Conservation (phyloP, 73 alveolate species). For the Paramecium sonneborni region DNA sequence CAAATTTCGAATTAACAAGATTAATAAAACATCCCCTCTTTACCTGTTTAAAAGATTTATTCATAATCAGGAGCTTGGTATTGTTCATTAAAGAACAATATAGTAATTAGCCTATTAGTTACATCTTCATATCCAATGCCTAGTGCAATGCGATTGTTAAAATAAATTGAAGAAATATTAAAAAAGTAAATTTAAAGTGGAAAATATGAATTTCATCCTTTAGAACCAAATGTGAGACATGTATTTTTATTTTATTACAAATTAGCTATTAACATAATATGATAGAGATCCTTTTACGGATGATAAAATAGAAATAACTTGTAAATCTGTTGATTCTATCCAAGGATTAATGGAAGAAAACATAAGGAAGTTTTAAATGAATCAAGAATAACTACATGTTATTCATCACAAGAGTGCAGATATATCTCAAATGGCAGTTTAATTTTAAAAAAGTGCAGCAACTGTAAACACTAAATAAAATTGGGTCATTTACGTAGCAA, state of each 20-base stretch:
- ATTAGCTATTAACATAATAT: background rate
- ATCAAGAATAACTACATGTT: conserved; percentile 4
- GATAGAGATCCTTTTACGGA: conserved; percentile 41
- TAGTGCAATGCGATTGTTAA: conserved; percentile 40
- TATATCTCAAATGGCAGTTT: conserved; percentile 5
- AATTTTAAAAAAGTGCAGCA: conserved; percentile 31
- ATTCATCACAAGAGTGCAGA: conserved; percentile 54
- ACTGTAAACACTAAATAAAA: background rate
- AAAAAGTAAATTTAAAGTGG: conserved; percentile 17
- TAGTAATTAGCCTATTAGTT: background rate
- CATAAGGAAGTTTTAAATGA: background rate
- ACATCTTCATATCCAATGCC: conserved; percentile 30
- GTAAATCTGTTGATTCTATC: conserved; percentile 45
- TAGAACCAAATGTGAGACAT: conserved; percentile 22
- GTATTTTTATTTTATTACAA: background rate
- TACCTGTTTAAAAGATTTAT: conserved; percentile 19
- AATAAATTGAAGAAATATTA: conserved; percentile 39
- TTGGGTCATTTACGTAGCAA: background rate
- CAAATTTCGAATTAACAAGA: background rate
- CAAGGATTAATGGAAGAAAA: conserved; percentile 60
- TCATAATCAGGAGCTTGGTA: conserved; percentile 61
- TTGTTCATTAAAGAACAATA: background rate
- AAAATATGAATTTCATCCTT: background rate
- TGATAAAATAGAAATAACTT: conserved; percentile 46
- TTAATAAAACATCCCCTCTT: background rate